phyloP scores from a whole-genome alignment of 139 green algal species.

The Monoraphidium neglectum region DNA sequence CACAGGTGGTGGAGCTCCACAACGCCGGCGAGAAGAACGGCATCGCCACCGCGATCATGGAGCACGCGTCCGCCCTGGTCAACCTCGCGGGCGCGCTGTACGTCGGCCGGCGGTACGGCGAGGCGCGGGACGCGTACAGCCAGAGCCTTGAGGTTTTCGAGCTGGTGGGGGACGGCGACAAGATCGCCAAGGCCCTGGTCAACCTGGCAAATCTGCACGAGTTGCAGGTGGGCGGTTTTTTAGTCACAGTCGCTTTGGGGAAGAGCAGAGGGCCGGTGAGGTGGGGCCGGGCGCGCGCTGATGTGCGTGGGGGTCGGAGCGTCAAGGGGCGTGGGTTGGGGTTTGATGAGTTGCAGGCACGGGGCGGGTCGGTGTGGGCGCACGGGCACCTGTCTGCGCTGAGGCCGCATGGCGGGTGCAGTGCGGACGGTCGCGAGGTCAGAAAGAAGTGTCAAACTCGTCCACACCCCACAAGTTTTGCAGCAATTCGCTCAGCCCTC shows the following conservation, averaged over 20 bases:
- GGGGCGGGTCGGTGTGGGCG: not conserved
- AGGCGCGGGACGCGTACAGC: conserved; percentile 32
- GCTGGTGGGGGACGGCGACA: conserved; percentile 36
- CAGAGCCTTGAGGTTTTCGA: conserved; percentile 25
- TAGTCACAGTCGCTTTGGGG: no score
- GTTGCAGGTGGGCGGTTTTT: conserved; percentile 40
- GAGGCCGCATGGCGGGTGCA: not conserved
- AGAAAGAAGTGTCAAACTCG: not conserved
- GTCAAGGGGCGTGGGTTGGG: not conserved
- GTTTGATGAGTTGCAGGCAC: not conserved
- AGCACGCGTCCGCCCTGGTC: conserved; percentile 44
- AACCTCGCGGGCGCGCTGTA: conserved; percentile 41
- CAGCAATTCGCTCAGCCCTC: not conserved
- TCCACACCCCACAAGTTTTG: not conserved
- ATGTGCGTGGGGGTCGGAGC: not conserved
- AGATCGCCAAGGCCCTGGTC: conserved; percentile 43
- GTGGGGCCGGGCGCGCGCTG: not conserved
- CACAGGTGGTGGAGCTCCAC: conserved; percentile 31
- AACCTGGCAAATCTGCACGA: conserved; percentile 55
- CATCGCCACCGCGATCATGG: conserved; percentile 48
- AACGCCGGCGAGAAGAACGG: conserved; percentile 31
- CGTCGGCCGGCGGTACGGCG: conserved; percentile 2
- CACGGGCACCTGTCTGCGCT: no score
- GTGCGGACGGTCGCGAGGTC: not conserved
- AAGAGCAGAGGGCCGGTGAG: not conserved